Evolutionary conservation across 1,139 yeast genomes (phyloP), one percentile per base, ranked within the genome.

Genomic region (Pichia sp.): DNA sequence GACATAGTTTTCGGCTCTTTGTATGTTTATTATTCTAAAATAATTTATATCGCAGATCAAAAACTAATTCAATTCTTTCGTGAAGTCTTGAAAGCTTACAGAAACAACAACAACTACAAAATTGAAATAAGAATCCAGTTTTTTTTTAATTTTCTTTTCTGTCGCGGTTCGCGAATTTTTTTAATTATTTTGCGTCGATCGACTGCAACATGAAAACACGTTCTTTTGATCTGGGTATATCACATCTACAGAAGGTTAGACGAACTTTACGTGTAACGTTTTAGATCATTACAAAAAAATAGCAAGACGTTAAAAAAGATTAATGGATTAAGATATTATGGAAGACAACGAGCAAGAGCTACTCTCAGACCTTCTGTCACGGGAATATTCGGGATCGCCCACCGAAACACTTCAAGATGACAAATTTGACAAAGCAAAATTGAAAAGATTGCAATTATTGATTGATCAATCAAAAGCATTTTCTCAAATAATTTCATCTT

Each of bases 381-480:
- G 34, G 8, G 50, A 47, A 23, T 47, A 34, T 26, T 11, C 8
- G 7, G n/a, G 4, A 1, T 10, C 34, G 20, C 3, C 20, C 30
- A 9, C n/a, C 8, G 24, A 30, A 16, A 11, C 44, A 20, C 4
- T 23, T n/a, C 9, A 35, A 20, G 12, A 10, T 4, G 36, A 41
- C 10, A 44, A 40, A 32, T 40, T 48, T 16, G 47, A 45, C 35
- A 41, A 45, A 20, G 25, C 45, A 6, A 48, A 48, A 26, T 37
- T 48, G 34, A 45, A 48, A 30, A 48, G 45, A 35, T 39, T 48
- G 37, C 51, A 51, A 26, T 28, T 49, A 24, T 39, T 51, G 11
- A 42, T 51, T 27, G 54, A 51, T 28, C 54, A 51, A 37, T 51
- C 54, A 8, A 49, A 51, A 26, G 54, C 54, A 3, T 51, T 51